Base-by-base conservation (phyloP, 108 stramenopile species). In the Chaetoceros muelleri region DNA sequence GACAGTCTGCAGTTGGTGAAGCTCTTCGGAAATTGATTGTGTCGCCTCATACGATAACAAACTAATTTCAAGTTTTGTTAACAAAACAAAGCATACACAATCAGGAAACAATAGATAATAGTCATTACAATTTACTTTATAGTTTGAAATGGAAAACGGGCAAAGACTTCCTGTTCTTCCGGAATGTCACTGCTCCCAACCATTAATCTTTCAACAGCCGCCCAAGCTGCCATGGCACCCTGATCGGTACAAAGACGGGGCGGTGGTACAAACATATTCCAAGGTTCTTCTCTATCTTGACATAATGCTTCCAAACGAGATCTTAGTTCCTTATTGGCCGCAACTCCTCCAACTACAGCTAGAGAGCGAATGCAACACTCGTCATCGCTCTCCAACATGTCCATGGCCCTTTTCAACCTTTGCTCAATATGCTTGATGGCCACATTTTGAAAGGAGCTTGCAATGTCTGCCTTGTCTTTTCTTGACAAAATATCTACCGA, bases 321-420 rank as follows among this genome's bases (percentile, higher is more conserved):
- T 30, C 97, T 76, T 19, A 96, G 64, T 60, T 92, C 93, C 58
- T 64, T 67, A 64, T 98, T 98, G 23, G 97, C 95, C 18, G 97
- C 97, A 17, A 98, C 97, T 22, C 97, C 97, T 2, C 97, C 97
- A 48, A 96, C 97, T 0, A 98, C 76, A n/a, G 94, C 96, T 17
- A 98, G 74, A 19, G 82, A 73, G 34, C 54, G 61, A n/a, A 94
- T 88, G 20, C 59, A 53, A 23, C 40, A n/a, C 19, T 49, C 51
- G 20, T 27, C 58, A 20, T 57, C 57, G 27, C 46, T 64, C 51
- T 84, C 77, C 56, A 75, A 54, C 20, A 60, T 24, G 22, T 65
- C 69, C 76, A 97, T 91, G 7, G 94, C 93, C 17, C 82, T 58
- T 1, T 64, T 64, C 22, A 98, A 69, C 24, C 96, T 69, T 30